These are phyloP conservation scores for Coemansia sp. DNA, from an alignment of 192 early-diverging fungal species.

Conservation along the genomic window DNA sequence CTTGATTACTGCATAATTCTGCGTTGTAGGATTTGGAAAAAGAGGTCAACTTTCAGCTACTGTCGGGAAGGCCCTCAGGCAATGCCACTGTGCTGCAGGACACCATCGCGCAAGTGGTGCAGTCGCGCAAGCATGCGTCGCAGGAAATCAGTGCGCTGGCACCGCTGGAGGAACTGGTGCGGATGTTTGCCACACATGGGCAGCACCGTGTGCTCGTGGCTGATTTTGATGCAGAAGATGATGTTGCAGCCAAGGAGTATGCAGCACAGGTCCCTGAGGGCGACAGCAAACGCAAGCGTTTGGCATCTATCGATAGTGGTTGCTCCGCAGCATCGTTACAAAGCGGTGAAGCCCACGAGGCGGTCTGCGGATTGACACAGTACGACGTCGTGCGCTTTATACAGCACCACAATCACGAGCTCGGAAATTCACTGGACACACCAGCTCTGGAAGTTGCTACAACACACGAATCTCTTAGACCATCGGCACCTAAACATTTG, in stretches of 20 bases:
- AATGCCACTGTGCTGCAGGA: constrained; percentile 30
- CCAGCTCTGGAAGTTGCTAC: neutral
- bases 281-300: constrained; percentile 16
- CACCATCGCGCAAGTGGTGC: constrained; percentile 36
- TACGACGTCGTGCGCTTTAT: constrained; percentile 52
- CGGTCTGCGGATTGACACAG: constrained; percentile 46
- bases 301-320: constrained; percentile 26
- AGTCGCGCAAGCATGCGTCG: constrained; percentile 43
- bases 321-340: constrained; percentile 17
- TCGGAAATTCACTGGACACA: constrained; percentile 20
- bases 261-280: constrained; percentile 19
- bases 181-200: constrained; percentile 29
- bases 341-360: neutral
- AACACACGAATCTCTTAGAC: constrained; percentile 11
- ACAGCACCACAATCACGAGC: constrained; percentile 52
- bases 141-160: constrained; percentile 31
- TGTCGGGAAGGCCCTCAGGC: constrained; percentile 39
- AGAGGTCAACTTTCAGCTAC: constrained; percentile 44
- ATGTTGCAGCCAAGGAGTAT: neutral
- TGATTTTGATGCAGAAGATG: neutral
- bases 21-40: constrained; percentile 30
- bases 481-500: constrained; percentile 15
- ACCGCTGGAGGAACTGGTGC: constrained; percentile 37
- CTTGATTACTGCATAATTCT: constrained; percentile 3
- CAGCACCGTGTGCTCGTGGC: constrained; percentile 48